phyloP scores from a whole-genome alignment of 1,284 basidiomycete species.

The Trichosporon faecale region DNA sequence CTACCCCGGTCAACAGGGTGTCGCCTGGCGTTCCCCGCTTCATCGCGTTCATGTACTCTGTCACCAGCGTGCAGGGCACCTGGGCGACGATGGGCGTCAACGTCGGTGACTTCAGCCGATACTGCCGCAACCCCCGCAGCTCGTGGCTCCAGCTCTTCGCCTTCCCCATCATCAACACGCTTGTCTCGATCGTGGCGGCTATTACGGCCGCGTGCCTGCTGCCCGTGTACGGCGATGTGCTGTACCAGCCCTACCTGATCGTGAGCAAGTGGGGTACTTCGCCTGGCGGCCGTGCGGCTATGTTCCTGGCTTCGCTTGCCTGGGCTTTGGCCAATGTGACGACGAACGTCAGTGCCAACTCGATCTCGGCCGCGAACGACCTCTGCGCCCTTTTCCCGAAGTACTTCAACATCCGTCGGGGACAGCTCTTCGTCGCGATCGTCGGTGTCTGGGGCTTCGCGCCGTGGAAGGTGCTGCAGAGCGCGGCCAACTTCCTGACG shows the following conservation, averaged over 20 bases:
- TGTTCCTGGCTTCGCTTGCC: slow-evolving; percentile 72
- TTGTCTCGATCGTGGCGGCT: slow-evolving; percentile 50
- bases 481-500: slow-evolving; percentile 45
- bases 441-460: slow-evolving; percentile 63
- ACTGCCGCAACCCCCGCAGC: slow-evolving; percentile 18
- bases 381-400: slow-evolving; percentile 59
- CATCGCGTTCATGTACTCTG: slow-evolving; percentile 24
- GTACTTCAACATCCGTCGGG: slow-evolving; percentile 71
- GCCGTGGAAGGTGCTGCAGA: slow-evolving; percentile 47
- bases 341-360: slow-evolving; percentile 67
- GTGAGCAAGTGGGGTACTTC: slow-evolving; percentile 26
- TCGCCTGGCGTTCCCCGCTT: slow-evolving; percentile 14
- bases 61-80: slow-evolving; percentile 21
- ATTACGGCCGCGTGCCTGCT: slow-evolving; percentile 20
- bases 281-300: slow-evolving; percentile 56
- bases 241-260: slow-evolving; percentile 35
- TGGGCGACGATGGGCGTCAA: slow-evolving; percentile 24
- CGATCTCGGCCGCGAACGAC: slow-evolving; percentile 72
- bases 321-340: slow-evolving; percentile 67
- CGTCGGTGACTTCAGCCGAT: slow-evolving; percentile 26
- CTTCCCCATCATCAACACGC: slow-evolving; percentile 22
- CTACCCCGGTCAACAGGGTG: slow-evolving; percentile 15
- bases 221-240: slow-evolving; percentile 57
- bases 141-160: slow-evolving; percentile 21
- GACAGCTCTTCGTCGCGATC: slow-evolving; percentile 69